Percentiles rank a stretch among this genome's conserved stretches.
Evolutionary conservation across 495 filamentous ascomycete genomes (phyloP).

Genomic region (Penicillium psychrofluorescens): DNA sequence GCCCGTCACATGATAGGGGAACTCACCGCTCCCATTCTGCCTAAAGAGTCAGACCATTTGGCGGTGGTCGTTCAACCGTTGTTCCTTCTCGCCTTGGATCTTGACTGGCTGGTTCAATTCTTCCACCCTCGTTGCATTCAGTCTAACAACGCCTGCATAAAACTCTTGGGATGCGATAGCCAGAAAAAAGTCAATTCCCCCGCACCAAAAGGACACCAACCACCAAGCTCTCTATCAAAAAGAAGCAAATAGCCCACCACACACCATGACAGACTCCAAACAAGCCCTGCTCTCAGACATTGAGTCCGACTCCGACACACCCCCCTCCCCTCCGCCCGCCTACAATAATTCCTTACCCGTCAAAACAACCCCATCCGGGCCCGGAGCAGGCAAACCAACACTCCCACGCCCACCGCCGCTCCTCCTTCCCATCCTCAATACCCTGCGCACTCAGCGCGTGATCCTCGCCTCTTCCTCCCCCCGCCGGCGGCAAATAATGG

Average conservation of each 20-base stretch:
- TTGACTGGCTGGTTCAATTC: no score
- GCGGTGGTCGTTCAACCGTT: no score
- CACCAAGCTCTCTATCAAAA: constrained; percentile 1
- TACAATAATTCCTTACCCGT: constrained; percentile 6
- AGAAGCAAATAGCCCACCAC: not conserved
- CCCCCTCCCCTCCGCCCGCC: constrained; percentile 27
- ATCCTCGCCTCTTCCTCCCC: constrained; percentile 88
- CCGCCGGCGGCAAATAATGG: constrained; percentile 70
- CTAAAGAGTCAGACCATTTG: no score
- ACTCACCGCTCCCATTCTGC: no score
- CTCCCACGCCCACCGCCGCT: constrained; percentile 56
- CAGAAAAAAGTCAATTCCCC: not conserved
- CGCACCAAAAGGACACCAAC: not conserved
- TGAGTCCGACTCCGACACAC: constrained; percentile 4
- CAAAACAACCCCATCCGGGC: constrained; percentile 2
- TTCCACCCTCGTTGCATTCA: no score
- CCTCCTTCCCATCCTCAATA: constrained; percentile 65
- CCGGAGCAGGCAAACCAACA: constrained; percentile 13
- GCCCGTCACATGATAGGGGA: no score
- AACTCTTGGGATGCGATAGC: not conserved
- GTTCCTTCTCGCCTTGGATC: no score
- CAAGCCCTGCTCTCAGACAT: constrained; percentile 18
- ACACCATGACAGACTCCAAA: constrained; percentile 29
- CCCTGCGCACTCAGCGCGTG: constrained; percentile 64
- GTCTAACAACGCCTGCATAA: not conserved